Evolutionary conservation across 2,329 filamentous ascomycete genomes (phyloP), one percentile per base, ranked within the genome.

Genomic region (Bipolaris sorokiniana): DNA sequence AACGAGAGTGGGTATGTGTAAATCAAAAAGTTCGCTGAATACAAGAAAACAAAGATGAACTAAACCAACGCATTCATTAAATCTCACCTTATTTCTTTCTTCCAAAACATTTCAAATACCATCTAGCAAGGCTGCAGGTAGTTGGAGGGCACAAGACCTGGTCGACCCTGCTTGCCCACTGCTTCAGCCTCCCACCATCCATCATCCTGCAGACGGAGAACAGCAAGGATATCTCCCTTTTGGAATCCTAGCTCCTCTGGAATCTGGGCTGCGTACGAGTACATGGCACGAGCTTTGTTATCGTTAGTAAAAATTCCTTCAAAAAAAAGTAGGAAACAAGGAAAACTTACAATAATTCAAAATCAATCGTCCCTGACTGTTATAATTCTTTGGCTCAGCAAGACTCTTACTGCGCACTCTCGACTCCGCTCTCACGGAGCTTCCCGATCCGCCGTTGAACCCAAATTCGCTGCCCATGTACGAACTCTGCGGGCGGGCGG

Each of bases 181-280:
- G 97, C 86, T 76, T 97, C 94, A 11, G 96, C 96, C 80, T 99
- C 95, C 95, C 96, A 99, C 95, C 95, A 99, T 18, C 95, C 95
- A 73, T 99, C 95, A 74, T 99, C 95, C 78, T 99, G 95, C 70
- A 96, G 87, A 58, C 93, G 85, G 45, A 97, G 81, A 13, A 99
- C 88, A 2, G 94, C 92, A 13, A 99, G 82, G 57, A 94, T 87
- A 72, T 99, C 96, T 46, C 93, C 93, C 80, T 99, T 99, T 45
- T 84, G 83, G 76, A 99, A 99, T 13, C 90, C 90, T 18, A 99
- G 81, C 78, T 99, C 96, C 74, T 98, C 95, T 0, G 94, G 92
- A 56, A 99, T 99, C 20, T 92, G 94, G 2, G 95, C 92, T 71
- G 90, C 88, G 76, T 99, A 99, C 81, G 91, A 88, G 77, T 98